Percentiles rank a stretch among this genome's conserved stretches.
phyloP scores from a whole-genome alignment of 1,284 basidiomycete genomes.

The Ceratobasidium sp. region DNA sequence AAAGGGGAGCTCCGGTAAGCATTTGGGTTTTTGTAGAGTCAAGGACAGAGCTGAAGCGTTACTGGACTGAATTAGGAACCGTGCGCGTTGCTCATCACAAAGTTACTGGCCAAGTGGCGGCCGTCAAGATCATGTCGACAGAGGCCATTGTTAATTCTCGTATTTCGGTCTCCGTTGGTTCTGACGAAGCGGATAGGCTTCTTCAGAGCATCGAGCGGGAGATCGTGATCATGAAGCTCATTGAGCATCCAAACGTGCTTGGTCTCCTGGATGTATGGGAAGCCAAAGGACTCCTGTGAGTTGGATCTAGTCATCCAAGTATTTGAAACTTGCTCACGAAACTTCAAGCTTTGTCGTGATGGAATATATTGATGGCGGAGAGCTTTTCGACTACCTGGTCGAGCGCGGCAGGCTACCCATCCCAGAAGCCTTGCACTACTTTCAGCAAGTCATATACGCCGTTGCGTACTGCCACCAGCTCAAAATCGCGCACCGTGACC shows the following conservation, averaged over 20 bases:
- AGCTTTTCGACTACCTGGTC: constrained; percentile 96
- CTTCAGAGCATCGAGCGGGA: constrained; percentile 92
- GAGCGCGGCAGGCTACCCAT: constrained; percentile 81
- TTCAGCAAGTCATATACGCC: constrained; percentile 95
- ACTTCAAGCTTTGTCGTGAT: constrained; percentile 76
- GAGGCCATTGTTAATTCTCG: constrained; percentile 72
- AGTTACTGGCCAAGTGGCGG: constrained; percentile 89
- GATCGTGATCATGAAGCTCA: constrained; percentile 99
- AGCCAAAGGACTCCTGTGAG: constrained; percentile 86
- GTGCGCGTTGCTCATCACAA: constrained; percentile 92
- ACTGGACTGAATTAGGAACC: constrained; percentile 66
- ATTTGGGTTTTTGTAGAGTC: not conserved
- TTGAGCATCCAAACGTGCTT: constrained; percentile 94
- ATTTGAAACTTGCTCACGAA: not conserved
- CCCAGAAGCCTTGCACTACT: constrained; percentile 89
- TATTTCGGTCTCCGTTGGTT: constrained; percentile 75
- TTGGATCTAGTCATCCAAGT: constrained; percentile 17
- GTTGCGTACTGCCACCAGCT: constrained; percentile 97
- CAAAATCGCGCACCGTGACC: constrained; percentile 96
- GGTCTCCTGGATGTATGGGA: constrained; percentile 98
- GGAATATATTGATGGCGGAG: constrained; percentile 97
- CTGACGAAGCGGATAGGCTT: constrained; percentile 70
- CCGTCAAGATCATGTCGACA: constrained; percentile 97
- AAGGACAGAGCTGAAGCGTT: not conserved
- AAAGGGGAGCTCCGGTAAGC: constrained; percentile 86